Conservation (phyloP, 78 protist genomes). For the Bigelowiella natans region DNA sequence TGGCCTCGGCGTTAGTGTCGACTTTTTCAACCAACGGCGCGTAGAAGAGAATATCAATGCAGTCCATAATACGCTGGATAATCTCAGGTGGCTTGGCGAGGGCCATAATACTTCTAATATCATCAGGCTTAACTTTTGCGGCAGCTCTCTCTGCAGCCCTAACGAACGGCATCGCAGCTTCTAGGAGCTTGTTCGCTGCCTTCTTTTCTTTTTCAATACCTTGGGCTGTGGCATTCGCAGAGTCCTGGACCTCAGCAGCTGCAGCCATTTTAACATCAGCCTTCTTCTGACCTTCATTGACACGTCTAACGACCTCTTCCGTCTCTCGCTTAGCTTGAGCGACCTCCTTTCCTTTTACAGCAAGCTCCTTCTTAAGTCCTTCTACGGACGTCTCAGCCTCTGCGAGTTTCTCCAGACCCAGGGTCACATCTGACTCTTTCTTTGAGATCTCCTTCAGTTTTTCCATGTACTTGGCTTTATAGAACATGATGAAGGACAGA, state of each 20-base stretch:
- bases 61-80: slow-evolving; percentile 65
- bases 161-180: slow-evolving; percentile 8
- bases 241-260: slow-evolving; percentile 40
- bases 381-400: slow-evolving; percentile 58
- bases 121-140: slow-evolving; percentile 42
- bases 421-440: slow-evolving; percentile 41
- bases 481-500: slow-evolving; percentile 61
- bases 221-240: slow-evolving; percentile 28
- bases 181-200: slow-evolving; percentile 61
- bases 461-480: slow-evolving; percentile 43
- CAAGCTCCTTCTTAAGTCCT: slow-evolving; percentile 54
- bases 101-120: slow-evolving; percentile 45
- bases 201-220: slow-evolving; percentile 44
- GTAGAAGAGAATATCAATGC: slow-evolving; percentile 55
- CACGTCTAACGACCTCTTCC: slow-evolving; percentile 43
- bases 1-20: background rate
- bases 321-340: slow-evolving; percentile 45
- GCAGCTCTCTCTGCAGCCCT: background rate
- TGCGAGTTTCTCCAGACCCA: slow-evolving; percentile 65
- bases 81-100: slow-evolving; percentile 62
- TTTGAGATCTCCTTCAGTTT: slow-evolving; percentile 43
- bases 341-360: slow-evolving; percentile 53
- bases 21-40: background rate
- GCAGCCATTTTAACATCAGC: slow-evolving; percentile 60
- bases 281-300: slow-evolving; percentile 35